Percentiles rank a stretch among this genome's conserved stretches.
These are phyloP conservation scores for Pleurostoma richardsiae DNA, from an alignment of 2,329 filamentous ascomycete genomes.

Conservation along the genomic window DNA sequence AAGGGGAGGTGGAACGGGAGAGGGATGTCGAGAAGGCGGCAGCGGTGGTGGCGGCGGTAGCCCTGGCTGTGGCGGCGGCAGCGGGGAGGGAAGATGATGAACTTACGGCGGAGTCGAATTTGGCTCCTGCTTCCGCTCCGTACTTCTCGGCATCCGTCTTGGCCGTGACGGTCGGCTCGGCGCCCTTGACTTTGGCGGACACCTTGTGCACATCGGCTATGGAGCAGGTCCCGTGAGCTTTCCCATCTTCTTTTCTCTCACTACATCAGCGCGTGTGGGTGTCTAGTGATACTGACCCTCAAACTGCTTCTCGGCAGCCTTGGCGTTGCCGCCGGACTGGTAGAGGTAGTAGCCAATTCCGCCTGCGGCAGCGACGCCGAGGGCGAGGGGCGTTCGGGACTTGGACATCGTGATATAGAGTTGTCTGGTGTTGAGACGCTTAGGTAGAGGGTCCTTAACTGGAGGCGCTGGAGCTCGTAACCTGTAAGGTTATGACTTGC, in stretches of 20 bases:
- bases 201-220: slow-evolving; percentile 72
- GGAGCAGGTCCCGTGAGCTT: neutral
- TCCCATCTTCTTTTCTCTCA: no score
- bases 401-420: slow-evolving; percentile 33
- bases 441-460: no score
- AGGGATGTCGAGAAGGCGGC: neutral
- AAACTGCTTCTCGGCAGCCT: slow-evolving; percentile 78
- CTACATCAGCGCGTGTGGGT: no score
- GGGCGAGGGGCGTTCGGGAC: slow-evolving; percentile 39
- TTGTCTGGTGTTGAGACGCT: neutral
- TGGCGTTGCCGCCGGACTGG: slow-evolving; percentile 73
- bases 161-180: slow-evolving; percentile 58
- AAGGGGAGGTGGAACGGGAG: neutral
- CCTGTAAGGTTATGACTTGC: no score
- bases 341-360: slow-evolving; percentile 89
- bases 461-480: no score
- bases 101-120: slow-evolving; percentile 66
- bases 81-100: neutral
- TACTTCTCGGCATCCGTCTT: slow-evolving; percentile 61
- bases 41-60: neutral
- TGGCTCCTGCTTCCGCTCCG: slow-evolving; percentile 56
- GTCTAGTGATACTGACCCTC: slow-evolving; percentile 57
- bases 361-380: slow-evolving; percentile 60
- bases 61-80: neutral
- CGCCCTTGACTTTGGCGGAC: slow-evolving; percentile 59